phyloP scores from a whole-genome alignment of 495 filamentous ascomycete species.

The Platismatia glauca region DNA sequence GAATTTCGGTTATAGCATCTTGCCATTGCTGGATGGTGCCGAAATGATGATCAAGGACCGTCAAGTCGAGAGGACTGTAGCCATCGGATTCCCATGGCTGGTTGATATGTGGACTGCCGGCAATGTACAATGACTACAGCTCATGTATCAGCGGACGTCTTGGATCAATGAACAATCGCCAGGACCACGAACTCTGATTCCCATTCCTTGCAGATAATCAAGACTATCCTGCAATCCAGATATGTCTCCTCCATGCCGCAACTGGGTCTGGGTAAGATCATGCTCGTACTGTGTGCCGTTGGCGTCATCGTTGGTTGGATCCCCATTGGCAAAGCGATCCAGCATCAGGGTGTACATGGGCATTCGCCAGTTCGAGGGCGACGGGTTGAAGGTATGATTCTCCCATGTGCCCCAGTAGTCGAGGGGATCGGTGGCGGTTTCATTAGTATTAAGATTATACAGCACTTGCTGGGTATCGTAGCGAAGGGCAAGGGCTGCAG shows the following conservation, averaged over 20 bases:
- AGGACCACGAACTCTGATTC: constrained; percentile 48
- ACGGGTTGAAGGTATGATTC: constrained; percentile 45
- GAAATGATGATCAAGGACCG: constrained; percentile 61
- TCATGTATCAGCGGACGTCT: constrained; percentile 11
- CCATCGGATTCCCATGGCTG: constrained; percentile 61
- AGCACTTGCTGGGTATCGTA: constrained; percentile 45
- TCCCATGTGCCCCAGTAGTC: constrained; percentile 57
- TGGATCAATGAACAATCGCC: not conserved
- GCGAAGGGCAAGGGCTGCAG: constrained; percentile 33
- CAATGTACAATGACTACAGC: constrained; percentile 56
- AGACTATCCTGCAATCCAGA: constrained; percentile 54
- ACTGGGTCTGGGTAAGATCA: constrained; percentile 57
- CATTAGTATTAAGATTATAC: constrained; percentile 58
- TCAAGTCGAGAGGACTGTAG: constrained; percentile 61
- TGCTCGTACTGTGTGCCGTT: constrained; percentile 64
- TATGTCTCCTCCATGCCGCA: constrained; percentile 68
- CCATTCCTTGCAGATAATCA: constrained; percentile 69
- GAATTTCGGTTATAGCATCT: constrained; percentile 53
- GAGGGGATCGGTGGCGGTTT: constrained; percentile 45
- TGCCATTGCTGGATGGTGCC: constrained; percentile 58
- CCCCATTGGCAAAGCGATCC: constrained; percentile 64
- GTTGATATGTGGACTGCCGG: constrained; percentile 62
- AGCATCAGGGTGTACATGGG: constrained; percentile 65
- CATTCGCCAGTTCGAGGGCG: constrained; percentile 61
- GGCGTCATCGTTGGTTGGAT: constrained; percentile 61